Evolutionary conservation across 768 basidiomycete species (phyloP).

Genomic region (Nidularia pulvinata): DNA sequence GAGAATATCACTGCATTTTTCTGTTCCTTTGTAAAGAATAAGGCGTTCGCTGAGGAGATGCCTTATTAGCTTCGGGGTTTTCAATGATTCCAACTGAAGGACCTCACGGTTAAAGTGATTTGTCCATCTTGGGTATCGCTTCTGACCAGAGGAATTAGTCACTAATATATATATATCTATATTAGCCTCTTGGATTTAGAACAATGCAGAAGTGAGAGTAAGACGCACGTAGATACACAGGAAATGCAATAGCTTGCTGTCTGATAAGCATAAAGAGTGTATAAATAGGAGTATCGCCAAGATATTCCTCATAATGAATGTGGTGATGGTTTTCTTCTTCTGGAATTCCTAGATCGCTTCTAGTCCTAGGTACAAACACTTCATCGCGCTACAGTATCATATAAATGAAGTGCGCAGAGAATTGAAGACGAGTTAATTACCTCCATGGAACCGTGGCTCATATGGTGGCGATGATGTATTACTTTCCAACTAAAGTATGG

Average conservation of each 20-base stretch:
- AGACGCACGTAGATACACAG: conserved; percentile 55
- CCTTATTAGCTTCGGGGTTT: neutral
- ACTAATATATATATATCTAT: conserved; percentile 42
- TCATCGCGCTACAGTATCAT: conserved; percentile 44
- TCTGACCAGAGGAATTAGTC: conserved; percentile 63
- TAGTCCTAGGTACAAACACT: conserved; percentile 62
- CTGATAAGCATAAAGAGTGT: conserved; percentile 54
- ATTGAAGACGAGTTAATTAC: too few species aligned
- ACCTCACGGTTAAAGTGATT: conserved; percentile 64
- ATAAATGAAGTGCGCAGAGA: too few species aligned
- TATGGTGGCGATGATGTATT: conserved; percentile 53
- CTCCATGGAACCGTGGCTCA: conserved; percentile 51
- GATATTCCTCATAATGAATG: conserved; percentile 51
- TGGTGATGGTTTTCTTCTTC: conserved; percentile 24
- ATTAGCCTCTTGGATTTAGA: neutral
- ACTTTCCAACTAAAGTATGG: conserved; percentile 58
- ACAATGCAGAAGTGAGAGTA: neutral
- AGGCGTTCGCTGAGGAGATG: conserved; percentile 53
- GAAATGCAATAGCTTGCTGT: conserved; percentile 60
- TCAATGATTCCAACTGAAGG: neutral
- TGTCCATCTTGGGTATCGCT: conserved; percentile 57
- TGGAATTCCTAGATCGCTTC: conserved; percentile 52
- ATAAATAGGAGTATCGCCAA: conserved; percentile 63
- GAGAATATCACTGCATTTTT: conserved; percentile 52
- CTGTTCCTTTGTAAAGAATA: conserved; percentile 55